phyloP scores from a whole-genome alignment of 139 green algal genomes.

The Pseudopediastrum boryanum region DNA sequence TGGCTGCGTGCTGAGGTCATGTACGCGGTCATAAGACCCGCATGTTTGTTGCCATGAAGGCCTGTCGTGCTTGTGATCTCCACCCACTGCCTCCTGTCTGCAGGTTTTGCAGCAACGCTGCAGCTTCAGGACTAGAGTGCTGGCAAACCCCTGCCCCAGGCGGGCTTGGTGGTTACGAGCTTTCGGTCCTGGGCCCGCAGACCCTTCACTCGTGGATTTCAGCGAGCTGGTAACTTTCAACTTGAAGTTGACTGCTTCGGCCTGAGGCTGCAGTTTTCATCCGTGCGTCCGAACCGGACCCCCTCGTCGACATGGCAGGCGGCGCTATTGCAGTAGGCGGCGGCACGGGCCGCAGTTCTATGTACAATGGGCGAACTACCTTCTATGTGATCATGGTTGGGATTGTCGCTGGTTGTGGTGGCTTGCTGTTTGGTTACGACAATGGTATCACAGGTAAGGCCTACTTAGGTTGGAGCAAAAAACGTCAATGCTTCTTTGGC shows the following conservation, averaged over 20 bases:
- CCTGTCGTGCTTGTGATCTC: no score
- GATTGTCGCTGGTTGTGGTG: conserved; percentile 24
- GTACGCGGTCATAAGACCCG: no score
- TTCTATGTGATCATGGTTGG: conserved; percentile 24
- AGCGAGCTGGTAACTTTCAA: not conserved
- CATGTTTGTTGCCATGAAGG: no score
- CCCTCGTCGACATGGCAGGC: conserved; percentile 21
- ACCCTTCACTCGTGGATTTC: not conserved
- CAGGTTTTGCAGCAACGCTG: no score
- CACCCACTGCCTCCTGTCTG: no score
- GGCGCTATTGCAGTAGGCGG: conserved; percentile 21
- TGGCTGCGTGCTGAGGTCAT: no score
- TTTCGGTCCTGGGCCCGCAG: not conserved
- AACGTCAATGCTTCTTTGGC: no score
- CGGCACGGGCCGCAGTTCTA: not conserved
- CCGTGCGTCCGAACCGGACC: not conserved
- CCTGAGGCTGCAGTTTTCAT: not conserved
- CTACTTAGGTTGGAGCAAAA: no score
- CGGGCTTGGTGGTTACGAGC: not conserved
- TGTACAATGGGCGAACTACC: conserved; percentile 9
- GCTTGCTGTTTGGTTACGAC: conserved; percentile 32
- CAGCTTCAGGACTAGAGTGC: not conserved
- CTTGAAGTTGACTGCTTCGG: not conserved
- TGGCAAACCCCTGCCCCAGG: not conserved
- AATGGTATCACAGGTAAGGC: conserved; percentile 24